These are phyloP conservation scores for Cymodocea nodosa DNA, from an alignment of 116 monocot species.

Conservation along the genomic window DNA sequence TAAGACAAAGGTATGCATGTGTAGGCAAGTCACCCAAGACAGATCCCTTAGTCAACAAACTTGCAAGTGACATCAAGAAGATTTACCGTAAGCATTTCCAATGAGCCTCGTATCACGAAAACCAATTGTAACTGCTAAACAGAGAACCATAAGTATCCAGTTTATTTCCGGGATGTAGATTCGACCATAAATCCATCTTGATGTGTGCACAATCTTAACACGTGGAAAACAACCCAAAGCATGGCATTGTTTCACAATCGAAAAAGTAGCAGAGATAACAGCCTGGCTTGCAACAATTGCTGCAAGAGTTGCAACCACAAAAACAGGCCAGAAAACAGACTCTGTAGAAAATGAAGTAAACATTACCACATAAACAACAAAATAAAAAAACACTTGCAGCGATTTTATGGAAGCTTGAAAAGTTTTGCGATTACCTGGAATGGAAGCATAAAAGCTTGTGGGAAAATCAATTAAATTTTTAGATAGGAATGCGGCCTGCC, in stretches of 20 bases:
- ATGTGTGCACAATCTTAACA: slow-evolving; percentile 81
- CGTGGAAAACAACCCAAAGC: slow-evolving; percentile 75
- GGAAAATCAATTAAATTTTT: slow-evolving; percentile 28
- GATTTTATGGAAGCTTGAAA: not conserved
- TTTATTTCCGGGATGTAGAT: slow-evolving; percentile 94
- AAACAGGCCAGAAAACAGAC: slow-evolving; percentile 44
- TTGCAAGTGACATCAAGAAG: too few relatives aligned
- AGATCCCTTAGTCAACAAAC: too few relatives aligned
- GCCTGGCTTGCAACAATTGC: slow-evolving; percentile 85
- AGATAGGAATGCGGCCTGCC: slow-evolving; percentile 86
- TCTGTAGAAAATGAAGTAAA: too few relatives aligned
- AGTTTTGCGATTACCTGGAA: slow-evolving; percentile 41
- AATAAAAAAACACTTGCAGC: not conserved
- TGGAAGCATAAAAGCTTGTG: slow-evolving; percentile 61
- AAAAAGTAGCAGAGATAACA: slow-evolving; percentile 83
- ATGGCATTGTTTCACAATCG: slow-evolving; percentile 84
- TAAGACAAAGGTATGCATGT: too few relatives aligned
- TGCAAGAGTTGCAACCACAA: slow-evolving; percentile 58
- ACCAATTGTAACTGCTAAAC: slow-evolving; percentile 72
- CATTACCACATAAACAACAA: too few relatives aligned
- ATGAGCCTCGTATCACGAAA: slow-evolving; percentile 78
- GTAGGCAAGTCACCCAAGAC: too few relatives aligned
- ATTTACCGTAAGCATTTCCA: slow-evolving; percentile 48
- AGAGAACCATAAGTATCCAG: slow-evolving; percentile 89
- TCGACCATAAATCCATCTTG: slow-evolving; percentile 70